Percentiles rank a stretch among this genome's conserved stretches.
Conservation (phyloP, 2,329 filamentous ascomycete species). For the Cytospora schulzeri region DNA sequence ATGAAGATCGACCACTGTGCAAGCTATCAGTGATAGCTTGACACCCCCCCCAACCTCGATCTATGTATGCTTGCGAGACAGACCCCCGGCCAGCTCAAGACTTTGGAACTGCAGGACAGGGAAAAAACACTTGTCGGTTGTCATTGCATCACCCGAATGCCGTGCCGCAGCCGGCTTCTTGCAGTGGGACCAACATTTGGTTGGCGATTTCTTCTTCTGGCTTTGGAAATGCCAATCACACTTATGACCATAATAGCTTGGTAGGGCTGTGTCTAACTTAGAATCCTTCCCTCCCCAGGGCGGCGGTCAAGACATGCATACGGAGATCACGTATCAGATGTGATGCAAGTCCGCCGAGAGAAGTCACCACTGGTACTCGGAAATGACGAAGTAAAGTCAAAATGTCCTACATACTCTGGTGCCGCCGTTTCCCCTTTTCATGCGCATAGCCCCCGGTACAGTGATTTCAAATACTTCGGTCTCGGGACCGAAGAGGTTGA, state of each 20-base stretch:
- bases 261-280: constrained; percentile 19
- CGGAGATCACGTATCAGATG: neutral
- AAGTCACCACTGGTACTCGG: neutral
- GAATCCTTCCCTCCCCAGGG: constrained; percentile 7
- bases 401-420: neutral
- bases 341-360: constrained; percentile 8
- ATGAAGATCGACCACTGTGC: neutral
- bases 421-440: neutral
- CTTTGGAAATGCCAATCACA: neutral
- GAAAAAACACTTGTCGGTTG: neutral
- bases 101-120: neutral
- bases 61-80: neutral
- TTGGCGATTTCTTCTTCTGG: neutral
- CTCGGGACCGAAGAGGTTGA: neutral
- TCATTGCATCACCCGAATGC: neutral
- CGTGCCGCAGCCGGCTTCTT: neutral
- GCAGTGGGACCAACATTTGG: neutral
- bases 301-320: constrained; percentile 12
- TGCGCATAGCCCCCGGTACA: neutral
- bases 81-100: neutral
- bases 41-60: neutral
- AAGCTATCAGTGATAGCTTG: constrained; percentile 1
- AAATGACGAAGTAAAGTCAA: neutral
- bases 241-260: neutral
- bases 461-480: neutral